These are phyloP conservation scores for Coemansia sp. DNA, from an alignment of 192 early-diverging fungal genomes.

Conservation along the genomic window DNA sequence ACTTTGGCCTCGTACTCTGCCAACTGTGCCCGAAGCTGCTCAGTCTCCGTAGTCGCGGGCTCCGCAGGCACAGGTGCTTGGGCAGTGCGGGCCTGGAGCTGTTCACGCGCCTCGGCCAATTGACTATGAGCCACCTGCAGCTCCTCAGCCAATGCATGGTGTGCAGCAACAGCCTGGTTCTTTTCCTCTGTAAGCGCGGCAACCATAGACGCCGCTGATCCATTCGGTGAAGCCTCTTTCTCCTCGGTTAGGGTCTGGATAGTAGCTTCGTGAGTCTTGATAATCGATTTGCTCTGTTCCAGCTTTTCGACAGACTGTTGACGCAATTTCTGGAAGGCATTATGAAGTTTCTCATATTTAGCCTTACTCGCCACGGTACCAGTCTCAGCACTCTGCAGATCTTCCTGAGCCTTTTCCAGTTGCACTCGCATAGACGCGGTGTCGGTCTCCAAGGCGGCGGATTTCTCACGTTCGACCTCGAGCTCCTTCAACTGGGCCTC, in stretches of 20 bases:
- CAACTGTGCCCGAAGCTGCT: slow-evolving; percentile 61
- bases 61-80: slow-evolving; percentile 3
- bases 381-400: not conserved
- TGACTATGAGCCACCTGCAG: slow-evolving; percentile 21
- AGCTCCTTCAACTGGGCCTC: slow-evolving; percentile 17
- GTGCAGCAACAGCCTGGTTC: slow-evolving; percentile 44
- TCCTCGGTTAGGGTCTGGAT: slow-evolving; percentile 37
- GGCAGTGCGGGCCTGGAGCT: slow-evolving; percentile 16
- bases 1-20: slow-evolving; percentile 47
- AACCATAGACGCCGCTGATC: slow-evolving; percentile 18
- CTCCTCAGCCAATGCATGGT: slow-evolving; percentile 28
- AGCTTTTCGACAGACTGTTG: slow-evolving; percentile 44
- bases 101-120: slow-evolving; percentile 22
- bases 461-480: not conserved
- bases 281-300: slow-evolving; percentile 18
- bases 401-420: slow-evolving; percentile 4
- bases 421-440: not conserved
- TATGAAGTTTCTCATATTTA: slow-evolving; percentile 41
- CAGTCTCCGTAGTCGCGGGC: slow-evolving; percentile 22
- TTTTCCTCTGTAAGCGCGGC: slow-evolving; percentile 43
- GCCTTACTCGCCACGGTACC: slow-evolving; percentile 23
- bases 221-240: slow-evolving; percentile 19
- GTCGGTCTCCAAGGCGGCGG: slow-evolving; percentile 5
- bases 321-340: slow-evolving; percentile 46
- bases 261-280: slow-evolving; percentile 33